Percentiles rank a stretch among this genome's conserved stretches.
Evolutionary conservation across 768 basidiomycete species (phyloP).

Genomic region (Amylocystis lapponica): DNA sequence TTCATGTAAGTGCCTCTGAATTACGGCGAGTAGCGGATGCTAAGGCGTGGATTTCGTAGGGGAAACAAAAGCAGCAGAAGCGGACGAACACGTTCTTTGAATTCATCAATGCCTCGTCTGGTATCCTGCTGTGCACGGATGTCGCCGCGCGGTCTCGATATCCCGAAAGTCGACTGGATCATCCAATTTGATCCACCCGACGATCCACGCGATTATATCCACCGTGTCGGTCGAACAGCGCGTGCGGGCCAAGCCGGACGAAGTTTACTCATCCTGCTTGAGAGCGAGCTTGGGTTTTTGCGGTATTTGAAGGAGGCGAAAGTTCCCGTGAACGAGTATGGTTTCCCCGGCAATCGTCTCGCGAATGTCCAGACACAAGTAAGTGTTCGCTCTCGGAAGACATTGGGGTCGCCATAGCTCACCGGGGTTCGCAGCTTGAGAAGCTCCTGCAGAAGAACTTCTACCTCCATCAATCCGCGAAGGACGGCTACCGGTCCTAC

Average conservation of each 20-base stretch:
- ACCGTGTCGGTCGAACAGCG: conserved; percentile 92
- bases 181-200: conserved; percentile 96
- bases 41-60: background rate
- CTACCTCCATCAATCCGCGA: conserved; percentile 86
- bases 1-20: conserved; percentile 77
- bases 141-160: conserved; percentile 97
- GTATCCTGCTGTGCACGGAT: conserved; percentile 88
- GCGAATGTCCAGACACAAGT: conserved; percentile 93
- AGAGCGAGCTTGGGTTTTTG: conserved; percentile 87
- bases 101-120: conserved; percentile 86
- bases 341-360: conserved; percentile 80
- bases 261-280: conserved; percentile 84
- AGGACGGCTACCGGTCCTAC: conserved; percentile 88
- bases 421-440: conserved; percentile 63
- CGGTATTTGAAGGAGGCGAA: conserved; percentile 91
- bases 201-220: conserved; percentile 94
- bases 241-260: conserved; percentile 93
- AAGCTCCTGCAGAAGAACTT: conserved; percentile 90
- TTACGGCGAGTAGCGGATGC: no score
- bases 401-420: background rate
- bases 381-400: conserved; percentile 23
- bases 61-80: conserved; percentile 1
- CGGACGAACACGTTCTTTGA: conserved; percentile 34
- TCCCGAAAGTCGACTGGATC: conserved; percentile 94
- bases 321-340: conserved; percentile 91